These are phyloP conservation scores for Jimgerdemannia lactiflua DNA, from an alignment of 192 early-diverging fungal genomes.

Conservation along the genomic window DNA sequence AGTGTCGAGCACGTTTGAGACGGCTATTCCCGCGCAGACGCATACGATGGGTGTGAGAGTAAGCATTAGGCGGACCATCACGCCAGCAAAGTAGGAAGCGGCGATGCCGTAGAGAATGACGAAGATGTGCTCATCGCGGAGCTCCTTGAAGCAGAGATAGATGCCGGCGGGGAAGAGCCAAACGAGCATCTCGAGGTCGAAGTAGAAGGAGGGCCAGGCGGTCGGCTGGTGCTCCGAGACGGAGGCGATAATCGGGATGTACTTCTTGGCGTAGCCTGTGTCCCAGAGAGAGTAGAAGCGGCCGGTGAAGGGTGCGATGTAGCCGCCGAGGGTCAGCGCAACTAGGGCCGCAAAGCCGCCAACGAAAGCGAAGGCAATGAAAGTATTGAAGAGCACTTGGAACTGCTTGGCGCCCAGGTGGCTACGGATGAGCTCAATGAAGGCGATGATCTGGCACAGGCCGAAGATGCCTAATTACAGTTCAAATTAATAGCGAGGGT, in stretches of 20 bases:
- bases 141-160: conserved; percentile 93
- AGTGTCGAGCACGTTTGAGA: conserved; percentile 84
- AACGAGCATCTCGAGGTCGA: conserved; percentile 97
- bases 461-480: conserved; percentile 81
- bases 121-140: conserved; percentile 98
- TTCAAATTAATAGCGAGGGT: background rate
- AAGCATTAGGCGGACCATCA: conserved; percentile 99
- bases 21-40: conserved; percentile 86
- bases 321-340: conserved; percentile 72
- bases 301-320: conserved; percentile 98
- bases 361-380: conserved; percentile 52
- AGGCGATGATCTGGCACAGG: conserved; percentile 91
- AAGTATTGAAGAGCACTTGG: conserved; percentile 69
- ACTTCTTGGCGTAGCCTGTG: conserved; percentile 99
- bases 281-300: conserved; percentile 99
- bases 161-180: conserved; percentile 96
- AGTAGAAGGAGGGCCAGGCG: conserved; percentile 99
- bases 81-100: conserved; percentile 98
- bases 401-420: conserved; percentile 85
- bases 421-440: conserved; percentile 79
- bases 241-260: conserved; percentile 99
- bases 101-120: conserved; percentile 97
- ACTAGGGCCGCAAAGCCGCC: conserved; percentile 65
- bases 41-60: conserved; percentile 98
- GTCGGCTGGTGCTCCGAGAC: conserved; percentile 99